Evolutionary conservation across 2,329 filamentous ascomycete species (phyloP).

Genomic region (Monilinia aucupariae): DNA sequence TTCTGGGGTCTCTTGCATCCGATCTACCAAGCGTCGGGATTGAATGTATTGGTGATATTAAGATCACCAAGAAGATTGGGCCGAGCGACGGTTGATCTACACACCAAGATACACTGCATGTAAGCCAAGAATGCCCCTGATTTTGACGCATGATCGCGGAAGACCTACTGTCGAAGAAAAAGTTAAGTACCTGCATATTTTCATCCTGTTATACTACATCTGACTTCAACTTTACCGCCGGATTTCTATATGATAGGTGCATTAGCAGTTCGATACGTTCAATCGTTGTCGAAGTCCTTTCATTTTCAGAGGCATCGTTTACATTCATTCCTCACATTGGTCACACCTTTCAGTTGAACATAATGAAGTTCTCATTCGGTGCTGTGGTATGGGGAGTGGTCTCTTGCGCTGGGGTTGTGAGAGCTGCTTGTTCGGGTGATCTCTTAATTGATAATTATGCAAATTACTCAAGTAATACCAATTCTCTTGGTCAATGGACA

Average conservation of each 20-base stretch:
- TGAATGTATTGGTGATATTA: neutral
- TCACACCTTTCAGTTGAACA: neutral
- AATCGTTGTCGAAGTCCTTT: slow-evolving; percentile 11
- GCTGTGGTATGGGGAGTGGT: neutral
- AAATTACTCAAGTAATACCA: slow-evolving; percentile 33
- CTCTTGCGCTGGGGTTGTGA: slow-evolving; percentile 18
- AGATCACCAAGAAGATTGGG: neutral
- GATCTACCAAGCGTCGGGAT: neutral
- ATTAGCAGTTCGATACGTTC: slow-evolving; percentile 9
- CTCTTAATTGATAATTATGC: slow-evolving; percentile 34
- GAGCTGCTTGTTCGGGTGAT: slow-evolving; percentile 30
- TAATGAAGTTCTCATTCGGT: slow-evolving; percentile 10
- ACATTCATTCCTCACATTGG: neutral
- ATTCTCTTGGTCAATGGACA: slow-evolving; percentile 37
- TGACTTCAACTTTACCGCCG: neutral
- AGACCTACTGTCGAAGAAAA: neutral
- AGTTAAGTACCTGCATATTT: slow-evolving; percentile 2
- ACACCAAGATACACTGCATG: neutral
- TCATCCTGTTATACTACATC: neutral
- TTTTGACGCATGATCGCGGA: neutral
- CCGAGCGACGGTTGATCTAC: slow-evolving; percentile 1
- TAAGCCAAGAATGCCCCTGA: neutral
- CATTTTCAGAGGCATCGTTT: neutral
- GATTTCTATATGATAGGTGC: neutral
- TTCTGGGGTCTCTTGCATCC: neutral